Evolutionary conservation across 2,329 filamentous ascomycete genomes (phyloP), one percentile per base, ranked within the genome.

Genomic region (Cladophialophora chaetospira): DNA sequence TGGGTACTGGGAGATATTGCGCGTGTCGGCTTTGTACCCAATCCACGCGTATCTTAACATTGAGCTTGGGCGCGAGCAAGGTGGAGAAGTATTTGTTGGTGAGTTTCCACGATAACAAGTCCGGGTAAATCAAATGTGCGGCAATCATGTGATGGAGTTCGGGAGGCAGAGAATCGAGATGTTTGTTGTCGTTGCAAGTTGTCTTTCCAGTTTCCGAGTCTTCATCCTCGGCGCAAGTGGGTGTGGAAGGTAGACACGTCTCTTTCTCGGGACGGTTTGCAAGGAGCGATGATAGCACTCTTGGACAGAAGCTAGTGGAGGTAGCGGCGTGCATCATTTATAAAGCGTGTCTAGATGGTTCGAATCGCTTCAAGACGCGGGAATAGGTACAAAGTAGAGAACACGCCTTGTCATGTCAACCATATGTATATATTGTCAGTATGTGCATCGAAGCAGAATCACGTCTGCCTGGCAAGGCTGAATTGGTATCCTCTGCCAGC

Each of bases 131-230:
- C 38, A 73, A 66, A 15, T 66, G 25, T 5, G 56, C 40, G 31
- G 59, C 38, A 29, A 73, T 68, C 1, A 64, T 51, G 19, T 65
- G 55, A 31, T 70, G 69, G 19, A 73, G 57, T 58, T 73, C 71
- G 0, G 68, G 62, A 9, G 71, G 71, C 3, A 72, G 66, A 10
- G 48, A 36, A 29, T 67, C 44, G 42, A 71, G 87, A 87, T 82
- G 40, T 76, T 21, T 43, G 23, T 11, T n/a, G 36, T n/a, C 3
- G 17, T 38, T 13, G 6, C 3, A 15, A 11, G 6, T 13, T 26
- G 28, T 5, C 6, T 28, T 28, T 9, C 17, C 15, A 9, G 11
- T n/a, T 23, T 5, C 3, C 10, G 6, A 13, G 46, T 28, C 4
- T 23, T 29, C 13, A 6, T n/a, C 42, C 9, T 6, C 23, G 4